These are phyloP conservation scores for Choanephora cucurbitarum DNA, from an alignment of 371 early-diverging fungal genomes.

Conservation along the genomic window DNA sequence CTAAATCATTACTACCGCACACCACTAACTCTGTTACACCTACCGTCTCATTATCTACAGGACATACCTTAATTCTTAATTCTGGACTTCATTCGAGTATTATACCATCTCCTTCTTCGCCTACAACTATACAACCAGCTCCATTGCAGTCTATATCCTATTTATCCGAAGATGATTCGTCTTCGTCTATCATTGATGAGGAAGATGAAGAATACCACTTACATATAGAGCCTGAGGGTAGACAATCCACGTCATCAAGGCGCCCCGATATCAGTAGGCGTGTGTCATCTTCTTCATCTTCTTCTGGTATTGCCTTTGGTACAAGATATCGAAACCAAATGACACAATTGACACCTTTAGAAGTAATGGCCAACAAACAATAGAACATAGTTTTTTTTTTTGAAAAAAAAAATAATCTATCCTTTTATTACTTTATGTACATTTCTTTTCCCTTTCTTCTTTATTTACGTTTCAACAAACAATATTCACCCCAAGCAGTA, in stretches of 20 bases:
- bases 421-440: background rate
- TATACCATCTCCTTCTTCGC: constrained; percentile 7
- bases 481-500: constrained; percentile 66
- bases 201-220: constrained; percentile 1
- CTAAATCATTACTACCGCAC: constrained; percentile 23
- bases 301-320: constrained; percentile 29
- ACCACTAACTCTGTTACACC: constrained; percentile 23
- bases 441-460: background rate
- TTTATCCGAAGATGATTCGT: constrained; percentile 18
- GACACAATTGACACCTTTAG: constrained; percentile 20
- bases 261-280: constrained; percentile 15
- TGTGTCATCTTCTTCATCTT: constrained; percentile 23
- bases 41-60: constrained; percentile 25
- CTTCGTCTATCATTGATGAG: constrained; percentile 1
- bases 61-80: constrained; percentile 24
- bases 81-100: constrained; percentile 17
- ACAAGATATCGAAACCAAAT: constrained; percentile 20
- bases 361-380: constrained; percentile 7
- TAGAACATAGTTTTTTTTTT: background rate
- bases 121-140: background rate
- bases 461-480: constrained; percentile 51
- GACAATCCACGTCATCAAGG: constrained; percentile 2
- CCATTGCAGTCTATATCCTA: constrained; percentile 21
- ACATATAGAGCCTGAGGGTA: background rate
- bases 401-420: background rate